Conservation (phyloP, 768 basidiomycete species). For the Phlegmacium glaucopus region DNA sequence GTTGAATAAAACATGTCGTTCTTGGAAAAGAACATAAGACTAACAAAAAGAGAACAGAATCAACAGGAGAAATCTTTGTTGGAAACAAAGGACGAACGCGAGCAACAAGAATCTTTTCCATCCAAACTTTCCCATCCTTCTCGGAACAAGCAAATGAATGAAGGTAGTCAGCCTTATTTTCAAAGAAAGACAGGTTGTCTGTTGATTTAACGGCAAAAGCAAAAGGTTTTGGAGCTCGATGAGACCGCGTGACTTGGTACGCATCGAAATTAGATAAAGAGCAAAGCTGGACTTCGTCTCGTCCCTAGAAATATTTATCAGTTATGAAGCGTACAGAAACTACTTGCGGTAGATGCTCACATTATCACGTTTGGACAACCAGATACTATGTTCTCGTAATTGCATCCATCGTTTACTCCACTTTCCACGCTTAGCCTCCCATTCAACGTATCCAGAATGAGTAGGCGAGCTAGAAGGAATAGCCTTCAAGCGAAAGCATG, state of each 20-base stretch:
- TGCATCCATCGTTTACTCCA: conserved; percentile 94
- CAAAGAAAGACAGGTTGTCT: conserved; percentile 82
- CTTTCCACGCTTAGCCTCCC: conserved; percentile 88
- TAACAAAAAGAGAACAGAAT: conserved; percentile 23
- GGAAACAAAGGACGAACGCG: conserved; percentile 51
- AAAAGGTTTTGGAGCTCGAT: conserved; percentile 82
- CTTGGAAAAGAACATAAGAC: conserved; percentile 84
- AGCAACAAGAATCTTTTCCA: conserved; percentile 77
- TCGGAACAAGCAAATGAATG: conserved; percentile 81
- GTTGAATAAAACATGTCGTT: conserved; percentile 64
- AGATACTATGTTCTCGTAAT: conserved; percentile 81
- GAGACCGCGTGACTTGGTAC: conserved; percentile 70
- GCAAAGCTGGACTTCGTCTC: conserved; percentile 80
- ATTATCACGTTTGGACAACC: conserved; percentile 86
- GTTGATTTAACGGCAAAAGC: conserved; percentile 88
- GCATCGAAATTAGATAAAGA: conserved; percentile 88
- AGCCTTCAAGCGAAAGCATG: conserved; percentile 21
- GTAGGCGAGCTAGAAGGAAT: conserved; percentile 44
- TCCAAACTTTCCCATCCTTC: conserved; percentile 72
- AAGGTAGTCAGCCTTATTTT: conserved; percentile 83
- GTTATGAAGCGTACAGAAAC: conserved; percentile 7
- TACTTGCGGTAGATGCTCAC: conserved; percentile 38
- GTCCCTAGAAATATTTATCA: conserved; percentile 49
- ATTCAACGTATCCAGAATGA: conserved; percentile 71
- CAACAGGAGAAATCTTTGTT: conserved; percentile 7